phyloP scores from a whole-genome alignment of 1,284 basidiomycete genomes.

The Cryptococcus floricola region DNA sequence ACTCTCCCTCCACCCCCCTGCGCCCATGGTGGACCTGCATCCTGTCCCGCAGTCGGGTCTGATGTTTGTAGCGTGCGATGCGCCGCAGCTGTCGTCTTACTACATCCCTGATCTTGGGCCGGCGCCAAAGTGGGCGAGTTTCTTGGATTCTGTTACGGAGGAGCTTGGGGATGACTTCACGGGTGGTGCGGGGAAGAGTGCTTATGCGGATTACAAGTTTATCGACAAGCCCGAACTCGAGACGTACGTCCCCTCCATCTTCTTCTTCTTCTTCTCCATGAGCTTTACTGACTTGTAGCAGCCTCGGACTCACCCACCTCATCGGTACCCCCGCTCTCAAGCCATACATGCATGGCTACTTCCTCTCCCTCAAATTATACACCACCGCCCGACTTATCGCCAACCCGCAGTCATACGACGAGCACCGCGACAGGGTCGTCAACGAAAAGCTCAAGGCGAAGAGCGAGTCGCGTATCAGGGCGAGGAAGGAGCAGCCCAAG shows the following conservation, averaged over 20 bases:
- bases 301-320: slow-evolving; percentile 85
- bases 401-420: slow-evolving; percentile 92
- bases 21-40: slow-evolving; percentile 83
- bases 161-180: slow-evolving; percentile 83
- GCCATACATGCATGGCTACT: slow-evolving; percentile 99
- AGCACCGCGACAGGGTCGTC: slow-evolving; percentile 84
- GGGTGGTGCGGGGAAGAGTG: slow-evolving; percentile 49
- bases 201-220: slow-evolving; percentile 97
- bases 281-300: background rate
- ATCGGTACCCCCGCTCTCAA: slow-evolving; percentile 91
- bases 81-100: slow-evolving; percentile 83
- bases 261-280: background rate
- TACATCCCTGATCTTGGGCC: slow-evolving; percentile 95
- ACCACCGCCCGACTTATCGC: slow-evolving; percentile 91
- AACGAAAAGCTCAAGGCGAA: slow-evolving; percentile 88
- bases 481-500: slow-evolving; percentile 64
- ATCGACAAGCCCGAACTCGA: slow-evolving; percentile 82
- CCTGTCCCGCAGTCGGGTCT: slow-evolving; percentile 80
- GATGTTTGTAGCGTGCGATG: slow-evolving; percentile 84
- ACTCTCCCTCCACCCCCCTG: slow-evolving; percentile 83
- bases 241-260: slow-evolving; percentile 57
- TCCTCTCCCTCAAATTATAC: slow-evolving; percentile 91
- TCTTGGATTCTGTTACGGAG: slow-evolving; percentile 97
- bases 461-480: slow-evolving; percentile 85
- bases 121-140: slow-evolving; percentile 93